Evolutionary conservation across 176 grass and related monocot species (phyloP).

Genomic region (Aegilops longissima): DNA sequence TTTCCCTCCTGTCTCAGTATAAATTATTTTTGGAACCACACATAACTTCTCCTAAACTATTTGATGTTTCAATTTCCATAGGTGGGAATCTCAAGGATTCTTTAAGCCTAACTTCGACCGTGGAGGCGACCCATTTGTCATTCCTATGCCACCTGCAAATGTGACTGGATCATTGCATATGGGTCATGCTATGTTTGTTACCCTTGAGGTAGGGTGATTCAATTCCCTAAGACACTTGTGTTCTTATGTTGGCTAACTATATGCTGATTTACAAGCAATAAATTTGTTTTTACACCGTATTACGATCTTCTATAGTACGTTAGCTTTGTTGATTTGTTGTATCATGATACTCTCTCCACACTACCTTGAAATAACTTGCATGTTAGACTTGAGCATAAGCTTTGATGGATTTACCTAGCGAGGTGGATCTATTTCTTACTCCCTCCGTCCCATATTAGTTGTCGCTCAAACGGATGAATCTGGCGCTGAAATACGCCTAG

Average conservation of each 20-base stretch:
- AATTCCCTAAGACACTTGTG: background rate
- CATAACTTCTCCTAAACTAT: conserved; percentile 6
- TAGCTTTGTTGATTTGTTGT: background rate
- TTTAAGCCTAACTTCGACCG: conserved; percentile 86
- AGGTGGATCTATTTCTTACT: background rate
- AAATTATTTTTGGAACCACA: conserved; percentile 19
- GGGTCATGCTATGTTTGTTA: conserved; percentile 99
- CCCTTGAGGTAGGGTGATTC: conserved; percentile 77
- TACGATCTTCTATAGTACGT: background rate
- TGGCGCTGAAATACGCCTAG: no score
- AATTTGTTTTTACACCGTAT: background rate
- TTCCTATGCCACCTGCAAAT: conserved; percentile 97
- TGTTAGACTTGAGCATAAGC: background rate
- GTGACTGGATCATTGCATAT: conserved; percentile 97
- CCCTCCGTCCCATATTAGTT: no score
- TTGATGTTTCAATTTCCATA: conserved; percentile 26
- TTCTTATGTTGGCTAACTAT: conserved; percentile 23
- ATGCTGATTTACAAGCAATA: conserved; percentile 14
- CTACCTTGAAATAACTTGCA: background rate
- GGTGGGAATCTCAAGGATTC: conserved; percentile 96
- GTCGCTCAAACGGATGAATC: no score
- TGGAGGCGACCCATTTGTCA: conserved; percentile 80
- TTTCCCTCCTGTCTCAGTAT: background rate
- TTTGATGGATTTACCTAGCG: background rate
- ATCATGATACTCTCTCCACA: background rate